Evolutionary conservation across 768 basidiomycete genomes (phyloP).

Genomic region (Macrolepiota dolichaula): DNA sequence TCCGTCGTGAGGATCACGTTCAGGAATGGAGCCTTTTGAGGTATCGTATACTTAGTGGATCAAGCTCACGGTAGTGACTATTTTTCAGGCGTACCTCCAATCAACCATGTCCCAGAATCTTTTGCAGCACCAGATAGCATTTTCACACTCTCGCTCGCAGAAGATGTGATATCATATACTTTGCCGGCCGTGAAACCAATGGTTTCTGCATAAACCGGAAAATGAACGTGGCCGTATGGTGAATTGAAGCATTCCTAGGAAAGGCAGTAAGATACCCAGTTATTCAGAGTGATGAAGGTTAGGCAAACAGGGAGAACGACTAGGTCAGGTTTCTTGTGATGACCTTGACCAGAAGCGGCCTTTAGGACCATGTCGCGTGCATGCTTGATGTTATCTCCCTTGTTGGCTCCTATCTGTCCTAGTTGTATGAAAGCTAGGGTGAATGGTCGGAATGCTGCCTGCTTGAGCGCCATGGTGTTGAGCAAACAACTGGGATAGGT

Average conservation of each 20-base stretch:
- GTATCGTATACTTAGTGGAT: background rate
- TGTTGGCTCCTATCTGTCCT: constrained; percentile 67
- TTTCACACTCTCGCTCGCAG: constrained; percentile 72
- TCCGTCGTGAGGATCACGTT: constrained; percentile 57
- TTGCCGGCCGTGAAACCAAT: constrained; percentile 62
- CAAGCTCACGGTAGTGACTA: background rate
- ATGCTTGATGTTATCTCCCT: constrained; percentile 76
- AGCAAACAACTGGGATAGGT: background rate
- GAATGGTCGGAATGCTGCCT: constrained; percentile 58
- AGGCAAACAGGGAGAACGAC: constrained; percentile 77
- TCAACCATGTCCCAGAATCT: constrained; percentile 79
- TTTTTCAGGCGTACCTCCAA: constrained; percentile 62
- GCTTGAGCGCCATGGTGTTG: constrained; percentile 4
- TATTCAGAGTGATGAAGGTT: background rate
- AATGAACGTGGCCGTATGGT: constrained; percentile 76
- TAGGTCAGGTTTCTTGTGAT: constrained; percentile 65
- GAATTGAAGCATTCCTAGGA: constrained; percentile 85
- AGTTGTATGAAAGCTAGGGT: constrained; percentile 89
- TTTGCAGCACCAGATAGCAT: constrained; percentile 82
- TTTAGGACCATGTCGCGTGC: constrained; percentile 77
- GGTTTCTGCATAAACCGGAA: constrained; percentile 79
- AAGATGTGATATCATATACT: constrained; percentile 51
- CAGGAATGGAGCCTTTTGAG: constrained; percentile 83
- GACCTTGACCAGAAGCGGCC: constrained; percentile 47
- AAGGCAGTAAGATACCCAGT: background rate